Conservation (phyloP, 257 asterid species). For the Leptodermis oblonga region DNA sequence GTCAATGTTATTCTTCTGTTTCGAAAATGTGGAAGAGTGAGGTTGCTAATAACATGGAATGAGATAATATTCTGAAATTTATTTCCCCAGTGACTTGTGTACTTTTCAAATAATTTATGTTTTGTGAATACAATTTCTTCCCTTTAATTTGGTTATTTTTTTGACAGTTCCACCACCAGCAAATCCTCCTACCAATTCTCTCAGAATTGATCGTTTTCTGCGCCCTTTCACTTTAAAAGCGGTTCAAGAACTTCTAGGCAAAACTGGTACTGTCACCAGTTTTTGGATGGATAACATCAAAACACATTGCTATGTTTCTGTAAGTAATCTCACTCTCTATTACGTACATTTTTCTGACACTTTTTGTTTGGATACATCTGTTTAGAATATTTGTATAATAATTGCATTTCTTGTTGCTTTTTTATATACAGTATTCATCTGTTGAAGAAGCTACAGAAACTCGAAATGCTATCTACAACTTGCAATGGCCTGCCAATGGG, state of each 20-base stretch:
- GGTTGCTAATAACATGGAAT: not conserved
- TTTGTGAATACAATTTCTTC: not conserved
- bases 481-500: slow-evolving; percentile 90
- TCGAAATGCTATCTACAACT: slow-evolving; percentile 79
- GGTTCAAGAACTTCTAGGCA: slow-evolving; percentile 78
- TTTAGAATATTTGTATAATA: not conserved
- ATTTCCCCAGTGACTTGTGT: too few relatives aligned
- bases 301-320: slow-evolving; percentile 89
- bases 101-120: too few relatives aligned
- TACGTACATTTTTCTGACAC: not conserved
- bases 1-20: not conserved
- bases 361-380: not conserved
- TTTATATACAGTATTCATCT: slow-evolving; percentile 65
- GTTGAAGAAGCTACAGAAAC: slow-evolving; percentile 80
- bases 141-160: not conserved
- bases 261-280: slow-evolving; percentile 56
- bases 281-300: slow-evolving; percentile 95
- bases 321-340: slow-evolving; percentile 32
- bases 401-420: not conserved
- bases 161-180: slow-evolving; percentile 71
- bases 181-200: slow-evolving; percentile 58
- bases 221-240: slow-evolving; percentile 91
- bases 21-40: slow-evolving; percentile 1
- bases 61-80: not conserved
- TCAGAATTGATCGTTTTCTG: slow-evolving; percentile 71